These are phyloP conservation scores for Straminergon stramineum DNA, from an alignment of 225 moss, liverwort and hornwort species.

Conservation along the genomic window DNA sequence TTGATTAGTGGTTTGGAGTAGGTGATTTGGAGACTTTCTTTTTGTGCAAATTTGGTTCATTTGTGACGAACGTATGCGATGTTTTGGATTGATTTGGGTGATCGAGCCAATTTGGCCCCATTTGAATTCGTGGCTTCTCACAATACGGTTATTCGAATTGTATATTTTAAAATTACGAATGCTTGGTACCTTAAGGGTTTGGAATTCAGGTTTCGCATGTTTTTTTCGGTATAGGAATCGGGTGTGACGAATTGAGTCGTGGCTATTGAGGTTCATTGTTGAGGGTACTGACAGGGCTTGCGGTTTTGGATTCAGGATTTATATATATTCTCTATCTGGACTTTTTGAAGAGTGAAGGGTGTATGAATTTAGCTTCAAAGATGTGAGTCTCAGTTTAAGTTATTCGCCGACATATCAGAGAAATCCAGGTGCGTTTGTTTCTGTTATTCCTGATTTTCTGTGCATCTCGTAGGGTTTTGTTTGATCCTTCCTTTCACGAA, in stretches of 20 bases:
- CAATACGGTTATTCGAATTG: not conserved
- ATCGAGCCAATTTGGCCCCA: not conserved
- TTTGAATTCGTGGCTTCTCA: not conserved
- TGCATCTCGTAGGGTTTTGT: not conserved
- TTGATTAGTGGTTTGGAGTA: not conserved
- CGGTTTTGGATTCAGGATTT: not conserved
- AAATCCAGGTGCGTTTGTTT: not conserved
- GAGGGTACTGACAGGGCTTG: not conserved
- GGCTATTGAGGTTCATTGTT: not conserved
- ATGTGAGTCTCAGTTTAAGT: not conserved
- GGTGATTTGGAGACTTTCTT: not conserved
- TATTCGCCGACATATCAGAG: not conserved
- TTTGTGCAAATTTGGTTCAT: no score
- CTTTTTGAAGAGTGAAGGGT: not conserved
- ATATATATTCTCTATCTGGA: not conserved
- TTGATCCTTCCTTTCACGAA: not conserved
- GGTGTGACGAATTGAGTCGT: not conserved
- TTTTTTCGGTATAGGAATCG: not conserved
- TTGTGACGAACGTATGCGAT: not conserved
- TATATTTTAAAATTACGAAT: not conserved
- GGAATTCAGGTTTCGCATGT: not conserved
- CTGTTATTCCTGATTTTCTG: not conserved
- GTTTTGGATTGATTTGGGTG: not conserved
- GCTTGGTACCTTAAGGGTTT: not conserved
- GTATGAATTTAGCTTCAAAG: not conserved